Evolutionary conservation across 192 early-diverging fungal species (phyloP), one percentile per base, ranked within the genome.

Genomic region (Funneliformis geosporum): DNA sequence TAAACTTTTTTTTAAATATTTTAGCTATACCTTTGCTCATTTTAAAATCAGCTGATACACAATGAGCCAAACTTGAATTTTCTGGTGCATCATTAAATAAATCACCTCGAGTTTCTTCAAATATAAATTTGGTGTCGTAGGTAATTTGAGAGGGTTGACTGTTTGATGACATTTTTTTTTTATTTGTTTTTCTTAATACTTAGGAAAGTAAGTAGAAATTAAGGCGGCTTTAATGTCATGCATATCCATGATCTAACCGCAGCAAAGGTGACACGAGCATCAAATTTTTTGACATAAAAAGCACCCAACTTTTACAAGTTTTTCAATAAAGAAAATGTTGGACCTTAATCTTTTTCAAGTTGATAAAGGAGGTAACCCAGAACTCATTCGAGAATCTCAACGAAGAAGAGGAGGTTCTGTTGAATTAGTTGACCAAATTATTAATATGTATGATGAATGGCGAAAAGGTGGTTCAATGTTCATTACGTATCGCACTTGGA

Each of bases 351-450:
- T 98, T 46, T 90, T 99, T 76, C 90, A 95, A 77, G 86, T 90
- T 75, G 94, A 94, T 60, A 95, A 95, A 84, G 98, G 97, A 79
- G 96, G 96, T 78, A 95, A 98, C 80, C 96, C 96, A 33, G 96
- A 97, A 60, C 82, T 93, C 62, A 93, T 99, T 64, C 90, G 92
- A 79, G 94, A 98, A 85, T 99, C 98, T 44, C 96, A 99, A 87
- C 89, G 95, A 25, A 90, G 91, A 81, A 92, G 98, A 60, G 95
- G 95, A 46, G 95, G 89, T 77, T 83, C 89, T 46, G 93, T 94
- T 40, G 92, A 96, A 82, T 73, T 93, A 23, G 95, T 99, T 38
- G 98, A 99, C 83, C 90, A 97, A 79, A 91, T 98, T 79, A 95
- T 98, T 82, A 90, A 86, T 43, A 84, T 95, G 65, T 97, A 98